Conservation (phyloP, 768 basidiomycete species). For the Lentinula aciculospora region DNA sequence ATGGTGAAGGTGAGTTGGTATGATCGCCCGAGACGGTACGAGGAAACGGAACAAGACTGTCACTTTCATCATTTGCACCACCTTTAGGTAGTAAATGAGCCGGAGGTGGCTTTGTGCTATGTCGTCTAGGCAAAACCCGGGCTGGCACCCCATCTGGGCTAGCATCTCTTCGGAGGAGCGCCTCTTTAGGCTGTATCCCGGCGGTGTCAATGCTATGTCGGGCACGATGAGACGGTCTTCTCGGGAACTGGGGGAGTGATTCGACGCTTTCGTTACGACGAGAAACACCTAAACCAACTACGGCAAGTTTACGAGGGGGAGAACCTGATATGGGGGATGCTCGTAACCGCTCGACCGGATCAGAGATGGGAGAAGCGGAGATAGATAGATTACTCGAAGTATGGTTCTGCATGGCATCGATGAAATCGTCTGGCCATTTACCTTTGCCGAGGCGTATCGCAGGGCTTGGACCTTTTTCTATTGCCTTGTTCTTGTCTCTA, state of each 20-base stretch:
- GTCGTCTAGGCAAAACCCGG: constrained; percentile 49
- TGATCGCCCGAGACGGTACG: constrained; percentile 51
- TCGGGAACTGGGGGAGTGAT: constrained; percentile 39
- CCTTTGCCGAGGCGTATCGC: constrained; percentile 66
- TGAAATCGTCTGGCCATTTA: constrained; percentile 80
- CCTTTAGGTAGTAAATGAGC: constrained; percentile 40
- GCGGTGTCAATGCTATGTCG: constrained; percentile 58
- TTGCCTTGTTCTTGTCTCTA: constrained; percentile 13
- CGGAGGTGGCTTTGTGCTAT: constrained; percentile 52
- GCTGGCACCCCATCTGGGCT: constrained; percentile 52
- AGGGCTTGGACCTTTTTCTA: constrained; percentile 25
- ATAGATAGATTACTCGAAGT: constrained; percentile 10
- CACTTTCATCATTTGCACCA: constrained; percentile 25
- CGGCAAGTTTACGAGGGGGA: constrained; percentile 51
- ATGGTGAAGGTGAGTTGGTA: constrained; percentile 32
- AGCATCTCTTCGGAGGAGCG: constrained; percentile 40
- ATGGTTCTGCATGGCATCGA: constrained; percentile 45
- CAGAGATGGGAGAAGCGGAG: constrained; percentile 17
- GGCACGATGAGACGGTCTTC: constrained; percentile 59
- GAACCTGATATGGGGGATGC: constrained; percentile 32
- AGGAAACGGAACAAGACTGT: constrained; percentile 59
- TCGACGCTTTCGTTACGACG: constrained; percentile 44
- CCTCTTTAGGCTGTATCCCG: constrained; percentile 44
- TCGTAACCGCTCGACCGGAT: constrained; percentile 7
- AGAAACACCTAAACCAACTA: constrained; percentile 32